Conservation (phyloP, 495 filamentous ascomycete species). For the Daldinia concentrica region DNA sequence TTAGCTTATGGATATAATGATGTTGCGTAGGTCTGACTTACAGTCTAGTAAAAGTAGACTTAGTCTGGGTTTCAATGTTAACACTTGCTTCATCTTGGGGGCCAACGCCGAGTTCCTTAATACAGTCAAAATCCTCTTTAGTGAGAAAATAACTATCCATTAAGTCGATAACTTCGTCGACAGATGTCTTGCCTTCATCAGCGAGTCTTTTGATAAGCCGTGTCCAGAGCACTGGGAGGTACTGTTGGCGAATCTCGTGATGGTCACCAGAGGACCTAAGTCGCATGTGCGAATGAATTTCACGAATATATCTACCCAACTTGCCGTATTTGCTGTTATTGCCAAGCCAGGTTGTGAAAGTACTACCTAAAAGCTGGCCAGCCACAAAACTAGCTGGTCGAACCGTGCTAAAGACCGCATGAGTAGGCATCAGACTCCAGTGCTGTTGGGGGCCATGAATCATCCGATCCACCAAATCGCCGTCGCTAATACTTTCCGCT, state of each 20-base stretch:
- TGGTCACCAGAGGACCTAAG: constrained; percentile 91
- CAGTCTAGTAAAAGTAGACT: constrained; percentile 85
- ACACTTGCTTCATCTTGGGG: constrained; percentile 77
- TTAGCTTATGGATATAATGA: constrained; percentile 31
- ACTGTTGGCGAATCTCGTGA: constrained; percentile 93
- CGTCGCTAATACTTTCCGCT: constrained; percentile 94
- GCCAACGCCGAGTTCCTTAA: constrained; percentile 90
- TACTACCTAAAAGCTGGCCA: constrained; percentile 70
- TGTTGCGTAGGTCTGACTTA: constrained; percentile 53
- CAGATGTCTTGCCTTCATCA: constrained; percentile 75
- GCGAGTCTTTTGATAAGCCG: constrained; percentile 76
- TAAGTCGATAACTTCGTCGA: constrained; percentile 78
- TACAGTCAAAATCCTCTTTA: constrained; percentile 90
- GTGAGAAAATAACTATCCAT: constrained; percentile 99
- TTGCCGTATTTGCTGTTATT: constrained; percentile 93
- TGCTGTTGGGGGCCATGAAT: constrained; percentile 98
- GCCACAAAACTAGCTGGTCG: constrained; percentile 89
- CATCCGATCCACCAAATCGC: constrained; percentile 96
- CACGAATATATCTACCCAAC: constrained; percentile 84
- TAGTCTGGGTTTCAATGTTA: constrained; percentile 84
- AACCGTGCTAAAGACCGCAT: constrained; percentile 97
- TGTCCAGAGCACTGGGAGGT: constrained; percentile 89
- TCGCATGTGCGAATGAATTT: constrained; percentile 97
- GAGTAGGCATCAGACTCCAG: constrained; percentile 96
- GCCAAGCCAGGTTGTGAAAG: constrained; percentile 92